Evolutionary conservation across 164 flowering plant genomes (phyloP).

Genomic region (Vitis cinerea): DNA sequence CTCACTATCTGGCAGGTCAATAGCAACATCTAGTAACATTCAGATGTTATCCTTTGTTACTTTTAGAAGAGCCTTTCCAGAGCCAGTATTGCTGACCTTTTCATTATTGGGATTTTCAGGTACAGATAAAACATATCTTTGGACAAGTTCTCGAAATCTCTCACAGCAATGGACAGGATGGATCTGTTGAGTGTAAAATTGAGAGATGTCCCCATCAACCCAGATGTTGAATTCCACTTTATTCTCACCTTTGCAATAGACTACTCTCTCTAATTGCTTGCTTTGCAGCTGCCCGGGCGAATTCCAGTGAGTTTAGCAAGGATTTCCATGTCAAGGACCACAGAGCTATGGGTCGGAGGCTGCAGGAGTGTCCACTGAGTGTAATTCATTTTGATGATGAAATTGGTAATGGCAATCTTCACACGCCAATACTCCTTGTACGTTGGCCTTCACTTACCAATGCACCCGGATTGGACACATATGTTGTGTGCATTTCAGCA

Average conservation of each 20-base stretch:
- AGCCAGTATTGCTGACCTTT: slow-evolving; percentile 44
- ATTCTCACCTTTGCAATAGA: too few relatives aligned
- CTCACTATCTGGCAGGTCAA: slow-evolving; percentile 73
- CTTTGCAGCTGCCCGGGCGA: too few relatives aligned
- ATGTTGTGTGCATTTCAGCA: slow-evolving; percentile 26
- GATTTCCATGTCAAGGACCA: too few relatives aligned
- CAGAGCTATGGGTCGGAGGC: slow-evolving; percentile 13
- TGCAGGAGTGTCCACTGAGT: slow-evolving; percentile 30
- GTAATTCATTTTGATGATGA: slow-evolving; percentile 17
- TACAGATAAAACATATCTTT: slow-evolving; percentile 55
- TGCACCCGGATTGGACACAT: slow-evolving; percentile 37
- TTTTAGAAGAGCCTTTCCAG: slow-evolving; percentile 86
- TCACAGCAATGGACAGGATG: slow-evolving; percentile 94
- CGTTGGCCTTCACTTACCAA: slow-evolving; percentile 34
- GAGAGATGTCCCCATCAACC: too few relatives aligned
- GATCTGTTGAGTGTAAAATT: not conserved
- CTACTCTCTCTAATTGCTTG: too few relatives aligned
- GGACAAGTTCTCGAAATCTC: slow-evolving; percentile 84
- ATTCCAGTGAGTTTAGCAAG: too few relatives aligned
- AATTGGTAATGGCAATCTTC: slow-evolving; percentile 32
- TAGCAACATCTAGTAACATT: slow-evolving; percentile 56
- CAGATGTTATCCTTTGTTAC: slow-evolving; percentile 87
- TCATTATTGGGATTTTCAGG: slow-evolving; percentile 64
- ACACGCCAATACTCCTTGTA: slow-evolving; percentile 42
- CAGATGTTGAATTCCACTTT: too few relatives aligned